Percentiles rank a stretch among this genome's conserved stretches.
Conservation (phyloP, 2,329 filamentous ascomycete species). For the Orbilia brochopaga region DNA sequence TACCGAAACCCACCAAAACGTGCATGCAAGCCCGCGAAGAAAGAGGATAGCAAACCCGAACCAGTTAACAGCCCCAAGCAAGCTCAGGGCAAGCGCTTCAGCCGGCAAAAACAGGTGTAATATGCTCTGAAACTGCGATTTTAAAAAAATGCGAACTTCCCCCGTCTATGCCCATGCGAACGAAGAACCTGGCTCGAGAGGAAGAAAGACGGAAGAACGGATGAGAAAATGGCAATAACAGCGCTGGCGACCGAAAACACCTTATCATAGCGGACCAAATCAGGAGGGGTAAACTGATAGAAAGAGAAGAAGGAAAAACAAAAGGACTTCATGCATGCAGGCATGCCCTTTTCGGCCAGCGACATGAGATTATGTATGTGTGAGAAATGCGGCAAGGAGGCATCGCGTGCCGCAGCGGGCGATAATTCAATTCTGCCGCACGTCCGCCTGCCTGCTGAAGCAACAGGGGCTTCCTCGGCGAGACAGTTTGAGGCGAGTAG, state of each 20-base stretch:
- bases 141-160: slow-evolving; percentile 14
- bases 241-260: slow-evolving; percentile 24
- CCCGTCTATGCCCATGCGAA: slow-evolving; percentile 30
- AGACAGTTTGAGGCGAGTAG: no score
- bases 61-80: background rate
- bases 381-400: slow-evolving; percentile 21
- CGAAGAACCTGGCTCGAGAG: slow-evolving; percentile 3
- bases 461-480: background rate
- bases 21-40: slow-evolving; percentile 6
- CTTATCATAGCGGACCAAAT: slow-evolving; percentile 41
- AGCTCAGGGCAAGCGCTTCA: no score
- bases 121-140: no score
- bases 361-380: slow-evolving; percentile 5
- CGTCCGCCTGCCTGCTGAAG: no score
- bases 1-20: slow-evolving; percentile 1
- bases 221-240: slow-evolving; percentile 6
- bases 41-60: slow-evolving; percentile 40
- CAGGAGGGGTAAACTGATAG: background rate
- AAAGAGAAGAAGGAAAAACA: background rate
- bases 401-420: slow-evolving; percentile 37
- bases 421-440: slow-evolving; percentile 15
- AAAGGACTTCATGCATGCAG: background rate
- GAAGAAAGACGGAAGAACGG: slow-evolving; percentile 9
- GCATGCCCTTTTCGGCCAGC: slow-evolving; percentile 13
- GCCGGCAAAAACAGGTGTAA: slow-evolving; percentile 4